Evolutionary conservation across 805 yeast genomes (phyloP).

Genomic region (Candida arabinofermentans): DNA sequence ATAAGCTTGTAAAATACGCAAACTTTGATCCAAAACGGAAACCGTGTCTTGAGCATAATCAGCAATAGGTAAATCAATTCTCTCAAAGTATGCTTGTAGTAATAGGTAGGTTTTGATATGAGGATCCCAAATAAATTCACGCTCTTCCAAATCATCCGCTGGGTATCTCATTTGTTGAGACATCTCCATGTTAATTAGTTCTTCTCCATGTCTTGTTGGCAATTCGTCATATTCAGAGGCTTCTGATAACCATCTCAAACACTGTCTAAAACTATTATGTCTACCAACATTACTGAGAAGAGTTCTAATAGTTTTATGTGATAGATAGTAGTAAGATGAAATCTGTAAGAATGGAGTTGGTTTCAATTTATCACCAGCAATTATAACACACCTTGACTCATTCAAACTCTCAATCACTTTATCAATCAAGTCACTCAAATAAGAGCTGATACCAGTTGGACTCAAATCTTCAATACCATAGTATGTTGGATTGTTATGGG

Average conservation of each 20-base stretch:
- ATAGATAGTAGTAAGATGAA: conserved; percentile 87
- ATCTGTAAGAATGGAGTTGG: conserved; percentile 83
- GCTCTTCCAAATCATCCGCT: conserved; percentile 50
- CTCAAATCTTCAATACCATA: conserved; percentile 65
- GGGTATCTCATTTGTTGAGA: conserved; percentile 68
- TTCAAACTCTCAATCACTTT: conserved; percentile 58
- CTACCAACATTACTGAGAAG: conserved; percentile 50
- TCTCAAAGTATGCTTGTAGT: conserved; percentile 66
- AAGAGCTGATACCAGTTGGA: conserved; percentile 52
- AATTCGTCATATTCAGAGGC: conserved; percentile 80
- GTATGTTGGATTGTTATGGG: conserved; percentile 73
- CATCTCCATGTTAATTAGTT: conserved; percentile 77
- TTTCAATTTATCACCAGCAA: conserved; percentile 42
- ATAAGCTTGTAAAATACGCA: conserved; percentile 90
- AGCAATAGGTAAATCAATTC: conserved; percentile 83
- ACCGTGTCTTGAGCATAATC: conserved; percentile 94
- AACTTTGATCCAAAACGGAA: conserved; percentile 87
- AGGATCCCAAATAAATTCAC: conserved; percentile 77
- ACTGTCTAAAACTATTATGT: conserved; percentile 49
- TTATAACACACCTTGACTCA: conserved; percentile 68
- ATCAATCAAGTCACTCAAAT: conserved; percentile 65
- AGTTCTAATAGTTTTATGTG: conserved; percentile 81
- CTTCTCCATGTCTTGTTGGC: conserved; percentile 91
- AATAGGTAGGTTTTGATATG: conserved; percentile 74
- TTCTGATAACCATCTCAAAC: conserved; percentile 57